Conservation (phyloP, 2,329 filamentous ascomycete species). For the Falciphora oryzae region DNA sequence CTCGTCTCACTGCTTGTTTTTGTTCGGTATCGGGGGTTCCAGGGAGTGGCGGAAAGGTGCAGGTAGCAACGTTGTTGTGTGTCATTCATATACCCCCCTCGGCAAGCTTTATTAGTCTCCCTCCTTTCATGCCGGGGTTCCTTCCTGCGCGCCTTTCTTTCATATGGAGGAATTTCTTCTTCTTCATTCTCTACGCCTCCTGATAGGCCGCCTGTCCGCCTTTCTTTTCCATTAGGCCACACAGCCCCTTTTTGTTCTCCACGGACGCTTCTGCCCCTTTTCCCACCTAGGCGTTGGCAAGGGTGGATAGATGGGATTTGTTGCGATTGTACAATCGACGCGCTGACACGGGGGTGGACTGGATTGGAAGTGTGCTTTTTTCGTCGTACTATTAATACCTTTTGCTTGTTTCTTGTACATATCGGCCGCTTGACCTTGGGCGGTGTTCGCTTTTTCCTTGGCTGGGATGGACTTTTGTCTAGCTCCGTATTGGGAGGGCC, state of each 20-base stretch:
- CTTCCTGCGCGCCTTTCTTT: too few species aligned
- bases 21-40: not conserved
- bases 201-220: not conserved
- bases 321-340: too few species aligned
- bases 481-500: not conserved
- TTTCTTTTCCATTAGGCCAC: not conserved
- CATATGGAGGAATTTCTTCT: not conserved
- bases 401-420: conserved; percentile 2
- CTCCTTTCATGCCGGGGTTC: not conserved
- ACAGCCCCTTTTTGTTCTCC: not conserved
- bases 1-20: not conserved
- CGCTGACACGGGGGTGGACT: not conserved
- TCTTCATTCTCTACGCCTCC: too few species aligned
- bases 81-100: not conserved
- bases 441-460: not conserved
- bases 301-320: not conserved
- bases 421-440: not conserved
- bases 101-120: not conserved
- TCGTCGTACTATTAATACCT: not conserved
- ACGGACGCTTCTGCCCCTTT: not conserved
- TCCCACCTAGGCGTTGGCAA: not conserved
- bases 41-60: not conserved
- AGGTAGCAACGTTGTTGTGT: conserved; percentile 1
- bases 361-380: not conserved
- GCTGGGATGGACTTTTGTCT: not conserved